Base-by-base conservation (phyloP, 1,284 basidiomycete genomes). In the Fistulinella staudtii region DNA sequence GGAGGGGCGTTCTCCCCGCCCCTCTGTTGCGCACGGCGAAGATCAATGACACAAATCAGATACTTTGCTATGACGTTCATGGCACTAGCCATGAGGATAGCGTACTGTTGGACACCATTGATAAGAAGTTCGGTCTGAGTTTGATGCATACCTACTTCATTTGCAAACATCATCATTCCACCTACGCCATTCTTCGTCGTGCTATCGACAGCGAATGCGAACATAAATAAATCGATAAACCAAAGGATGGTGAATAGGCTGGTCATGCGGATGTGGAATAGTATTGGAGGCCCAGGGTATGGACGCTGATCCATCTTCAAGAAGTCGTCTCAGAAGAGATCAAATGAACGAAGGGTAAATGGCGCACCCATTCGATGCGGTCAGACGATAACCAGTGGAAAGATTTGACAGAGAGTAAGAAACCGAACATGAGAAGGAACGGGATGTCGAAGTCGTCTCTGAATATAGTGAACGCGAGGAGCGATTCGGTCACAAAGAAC, bases 341-440 rank as follows among this genome's bases (percentile, higher is more conserved):
- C 53, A 31, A 14, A 44, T 14, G 42, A 30, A 23, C 24, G 24
- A 34, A 14, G 41, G 33, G 24, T 3, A 36, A 39, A 20, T 37
- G 43, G 73, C 84, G 53, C 54, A 94, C 93, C 76, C 90, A 94
- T 77, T 99, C 96, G 41, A 99, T 89, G 34, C 96, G 80, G 63
- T 98, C 95, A 3, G 84, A 82, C 46, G 93, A 81, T 24, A 99
- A 78, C 94, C 94, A 98, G 65, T 99, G 96, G 67, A 99, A 99
- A 44, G 91, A 93, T 65, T 98, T 98, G 56, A 98, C 78, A 57
- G 97, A 95, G 13, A 98, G 79, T 17, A 99, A 72, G 53, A 92
- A 81, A 15, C 89, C 85, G 61, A 97, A 98, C 79, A 97, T 89
- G 53, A 94, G 71, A 28, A 86, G 86, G 63, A 98, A 98, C 1